Evolutionary conservation across 2,329 filamentous ascomycete genomes (phyloP).

Genomic region (Colletotrichum nymphaeae): DNA sequence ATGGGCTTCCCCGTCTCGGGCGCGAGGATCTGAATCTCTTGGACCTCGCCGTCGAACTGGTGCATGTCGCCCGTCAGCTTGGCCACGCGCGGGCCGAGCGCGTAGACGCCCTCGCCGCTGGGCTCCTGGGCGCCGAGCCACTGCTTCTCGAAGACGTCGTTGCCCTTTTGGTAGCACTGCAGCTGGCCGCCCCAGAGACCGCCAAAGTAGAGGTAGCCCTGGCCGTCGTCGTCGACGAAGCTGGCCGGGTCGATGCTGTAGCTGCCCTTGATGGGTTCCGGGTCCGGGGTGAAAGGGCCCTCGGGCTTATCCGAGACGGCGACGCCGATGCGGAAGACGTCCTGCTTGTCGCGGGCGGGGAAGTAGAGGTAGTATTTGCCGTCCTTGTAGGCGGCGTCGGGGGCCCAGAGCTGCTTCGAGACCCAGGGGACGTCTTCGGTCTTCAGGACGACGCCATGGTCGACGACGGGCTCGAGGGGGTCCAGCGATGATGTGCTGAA

Average conservation of each 20-base stretch:
- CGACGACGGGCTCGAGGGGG: slow-evolving; percentile 69
- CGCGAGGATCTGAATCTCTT: slow-evolving; percentile 73
- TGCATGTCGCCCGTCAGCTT: slow-evolving; percentile 74
- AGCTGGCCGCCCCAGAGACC: slow-evolving; percentile 86
- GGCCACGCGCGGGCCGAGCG: slow-evolving; percentile 75
- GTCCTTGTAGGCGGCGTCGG: slow-evolving; percentile 77
- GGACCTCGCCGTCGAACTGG: slow-evolving; percentile 64
- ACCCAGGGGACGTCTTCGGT: slow-evolving; percentile 79
- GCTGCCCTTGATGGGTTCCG: slow-evolving; percentile 72
- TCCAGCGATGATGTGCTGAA: slow-evolving; percentile 68
- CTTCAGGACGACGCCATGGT: slow-evolving; percentile 78
- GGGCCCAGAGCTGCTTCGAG: slow-evolving; percentile 83
- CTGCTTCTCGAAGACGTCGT: slow-evolving; percentile 64
- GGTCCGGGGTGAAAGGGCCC: slow-evolving; percentile 76
- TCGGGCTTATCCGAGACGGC: slow-evolving; percentile 72
- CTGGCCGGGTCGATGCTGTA: slow-evolving; percentile 83
- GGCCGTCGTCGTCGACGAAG: slow-evolving; percentile 71
- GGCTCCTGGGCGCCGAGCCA: slow-evolving; percentile 71
- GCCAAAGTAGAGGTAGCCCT: slow-evolving; percentile 72
- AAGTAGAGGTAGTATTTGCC: slow-evolving; percentile 82
- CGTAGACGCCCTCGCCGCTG: slow-evolving; percentile 62
- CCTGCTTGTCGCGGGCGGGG: slow-evolving; percentile 77
- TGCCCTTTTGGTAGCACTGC: slow-evolving; percentile 75
- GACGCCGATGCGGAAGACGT: slow-evolving; percentile 80
- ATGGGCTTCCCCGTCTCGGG: slow-evolving; percentile 70